Conservation (phyloP, 148 eudicot genomes). For the Simmondsia chinensis region DNA sequence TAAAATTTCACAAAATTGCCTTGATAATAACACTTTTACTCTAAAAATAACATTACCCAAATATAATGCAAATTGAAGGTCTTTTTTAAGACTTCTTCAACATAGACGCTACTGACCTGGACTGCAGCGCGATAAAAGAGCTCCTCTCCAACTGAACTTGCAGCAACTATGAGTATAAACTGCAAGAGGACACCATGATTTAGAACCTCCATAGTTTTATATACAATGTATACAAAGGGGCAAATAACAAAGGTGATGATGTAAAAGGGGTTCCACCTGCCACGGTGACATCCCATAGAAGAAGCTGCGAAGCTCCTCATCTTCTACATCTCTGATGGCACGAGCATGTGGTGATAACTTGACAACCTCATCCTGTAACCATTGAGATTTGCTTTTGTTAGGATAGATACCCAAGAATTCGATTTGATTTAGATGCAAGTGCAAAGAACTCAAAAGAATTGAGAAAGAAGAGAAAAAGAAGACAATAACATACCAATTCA, state of each 20-base stretch:
- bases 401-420: too few species aligned
- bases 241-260: not conserved
- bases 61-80: too few species aligned
- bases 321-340: constrained; percentile 96
- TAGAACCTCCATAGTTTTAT: not conserved
- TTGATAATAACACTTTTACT: too few species aligned
- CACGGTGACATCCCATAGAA: constrained; percentile 98
- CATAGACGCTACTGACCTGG: constrained; percentile 42
- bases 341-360: constrained; percentile 98
- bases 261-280: constrained; percentile 50
- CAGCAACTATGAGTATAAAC: constrained; percentile 89
- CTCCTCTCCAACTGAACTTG: constrained; percentile 98
- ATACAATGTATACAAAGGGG: not conserved
- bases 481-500: too few species aligned
- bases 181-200: constrained; percentile 23
- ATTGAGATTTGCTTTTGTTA: too few species aligned
- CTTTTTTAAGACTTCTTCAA: not conserved
- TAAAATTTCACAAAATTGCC: too few species aligned
- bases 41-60: too few species aligned
- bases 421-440: too few species aligned
- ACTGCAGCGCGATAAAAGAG: constrained; percentile 98
- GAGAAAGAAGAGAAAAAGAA: too few species aligned
- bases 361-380: constrained; percentile 89
- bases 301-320: constrained; percentile 90
- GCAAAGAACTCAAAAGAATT: too few species aligned